A percentile compares a stretch with the other conserved stretches of the same genome.
phyloP scores from a whole-genome alignment of 202 grass and related monocot genomes.

The Setaria viridis region DNA sequence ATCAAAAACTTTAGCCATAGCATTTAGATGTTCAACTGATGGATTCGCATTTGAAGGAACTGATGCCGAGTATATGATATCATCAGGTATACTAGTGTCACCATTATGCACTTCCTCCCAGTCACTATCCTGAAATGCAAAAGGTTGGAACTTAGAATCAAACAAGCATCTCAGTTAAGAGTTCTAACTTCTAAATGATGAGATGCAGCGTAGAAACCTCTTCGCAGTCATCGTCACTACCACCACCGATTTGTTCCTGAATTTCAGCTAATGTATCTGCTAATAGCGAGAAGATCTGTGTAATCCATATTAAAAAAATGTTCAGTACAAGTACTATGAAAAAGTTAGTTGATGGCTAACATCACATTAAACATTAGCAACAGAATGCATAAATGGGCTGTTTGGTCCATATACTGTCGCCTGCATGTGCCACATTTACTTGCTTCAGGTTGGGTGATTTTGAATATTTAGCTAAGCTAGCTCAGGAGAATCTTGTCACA shows the following conservation, averaged over 20 bases:
- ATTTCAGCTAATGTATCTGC: conserved; percentile 85
- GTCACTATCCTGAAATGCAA: conserved; percentile 72
- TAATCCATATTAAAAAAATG: conserved; percentile 33
- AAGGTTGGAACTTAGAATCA: conserved; percentile 10
- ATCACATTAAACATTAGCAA: conserved; percentile 19
- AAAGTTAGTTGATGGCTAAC: conserved; percentile 1
- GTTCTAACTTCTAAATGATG: background rate
- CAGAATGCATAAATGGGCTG: background rate
- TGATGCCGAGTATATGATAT: conserved; percentile 67
- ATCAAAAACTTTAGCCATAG: conserved; percentile 88
- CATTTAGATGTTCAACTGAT: conserved; percentile 77
- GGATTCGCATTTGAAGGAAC: conserved; percentile 71
- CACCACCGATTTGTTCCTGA: conserved; percentile 68
- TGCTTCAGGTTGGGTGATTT: background rate
- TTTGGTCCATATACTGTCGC: background rate
- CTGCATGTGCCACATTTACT: background rate
- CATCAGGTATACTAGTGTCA: conserved; percentile 50
- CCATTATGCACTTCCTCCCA: conserved; percentile 80
- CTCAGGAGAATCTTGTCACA: background rate
- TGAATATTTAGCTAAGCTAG: background rate
- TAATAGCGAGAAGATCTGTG: conserved; percentile 93
- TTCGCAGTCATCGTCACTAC: conserved; percentile 57
- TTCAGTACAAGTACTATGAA: conserved; percentile 1
- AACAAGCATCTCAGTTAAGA: background rate
- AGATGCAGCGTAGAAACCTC: conserved; percentile 54